Conservation (phyloP, 2,329 filamentous ascomycete species). For the Verticillium klebahnii region DNA sequence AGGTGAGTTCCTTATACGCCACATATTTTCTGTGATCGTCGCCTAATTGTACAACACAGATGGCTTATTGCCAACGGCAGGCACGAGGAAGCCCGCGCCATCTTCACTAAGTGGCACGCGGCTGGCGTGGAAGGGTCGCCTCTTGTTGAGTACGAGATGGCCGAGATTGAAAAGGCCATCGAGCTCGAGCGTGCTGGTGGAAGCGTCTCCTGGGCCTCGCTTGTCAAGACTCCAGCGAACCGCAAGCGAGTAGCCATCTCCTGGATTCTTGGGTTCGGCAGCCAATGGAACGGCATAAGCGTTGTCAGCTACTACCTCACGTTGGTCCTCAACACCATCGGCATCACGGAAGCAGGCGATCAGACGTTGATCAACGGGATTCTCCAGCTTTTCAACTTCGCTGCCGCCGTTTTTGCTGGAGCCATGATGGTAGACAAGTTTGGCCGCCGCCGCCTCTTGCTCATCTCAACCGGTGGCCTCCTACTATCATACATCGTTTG, state of each 20-base stretch:
- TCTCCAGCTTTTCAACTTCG: slow-evolving; percentile 24
- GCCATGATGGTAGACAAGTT: slow-evolving; percentile 31
- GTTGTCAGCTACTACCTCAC: slow-evolving; percentile 33
- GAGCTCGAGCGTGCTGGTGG: slow-evolving; percentile 44
- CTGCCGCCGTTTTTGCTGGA: slow-evolving; percentile 21
- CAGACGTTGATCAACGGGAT: slow-evolving; percentile 33
- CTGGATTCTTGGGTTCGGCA: slow-evolving; percentile 18
- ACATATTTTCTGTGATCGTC: background rate
- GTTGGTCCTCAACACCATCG: slow-evolving; percentile 27
- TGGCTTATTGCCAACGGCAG: slow-evolving; percentile 56
- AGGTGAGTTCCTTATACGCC: background rate
- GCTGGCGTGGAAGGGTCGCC: slow-evolving; percentile 36
- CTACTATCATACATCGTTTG: slow-evolving; percentile 23
- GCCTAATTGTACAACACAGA: slow-evolving; percentile 18
- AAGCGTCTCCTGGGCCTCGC: slow-evolving; percentile 18
- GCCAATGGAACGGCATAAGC: slow-evolving; percentile 22
- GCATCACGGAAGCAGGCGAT: slow-evolving; percentile 24
- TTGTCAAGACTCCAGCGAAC: slow-evolving; percentile 22
- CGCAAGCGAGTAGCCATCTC: slow-evolving; percentile 20
- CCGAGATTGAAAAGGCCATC: slow-evolving; percentile 33
- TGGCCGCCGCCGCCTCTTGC: slow-evolving; percentile 31
- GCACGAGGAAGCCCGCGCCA: slow-evolving; percentile 43
- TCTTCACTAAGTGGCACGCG: slow-evolving; percentile 48
- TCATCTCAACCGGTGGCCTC: slow-evolving; percentile 25
- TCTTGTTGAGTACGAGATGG: slow-evolving; percentile 29